Base-by-base conservation (phyloP, 805 yeast species). In the Starmerella sp. region DNA sequence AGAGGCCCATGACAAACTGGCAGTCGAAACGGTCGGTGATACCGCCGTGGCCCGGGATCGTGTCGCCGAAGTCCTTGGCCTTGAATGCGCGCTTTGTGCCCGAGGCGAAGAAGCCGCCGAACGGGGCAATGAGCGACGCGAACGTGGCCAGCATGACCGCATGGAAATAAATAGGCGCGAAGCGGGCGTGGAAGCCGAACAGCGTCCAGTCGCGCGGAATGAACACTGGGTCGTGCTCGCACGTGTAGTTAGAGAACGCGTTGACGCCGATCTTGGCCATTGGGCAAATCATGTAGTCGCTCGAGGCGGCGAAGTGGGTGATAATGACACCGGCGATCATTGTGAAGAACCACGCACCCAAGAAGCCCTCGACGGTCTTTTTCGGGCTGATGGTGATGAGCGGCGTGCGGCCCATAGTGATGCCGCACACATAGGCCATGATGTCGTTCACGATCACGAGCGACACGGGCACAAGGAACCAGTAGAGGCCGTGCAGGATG, bases 31-130 rank as follows among this genome's bases (percentile, higher is more conserved):
- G 80, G 69, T 93, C 98, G 30, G 97, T 90, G 62, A 93, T 83
- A 62, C 98, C 98, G 60, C 98, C 98, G 67, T 93, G 98, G 35
- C 98, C 98, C 14, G 98, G 98, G 62, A 93, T 93, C 9, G 97
- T 91, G 66, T 91, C 95, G 62, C 97, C 98, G 66, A 93, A 93
- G 71, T 93, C 98, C 72, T 93, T 93, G 54, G 90, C 89, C 66
- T 91, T 86, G 73, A 93, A 90, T 13, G 97, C 88, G 71, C 98
- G 82, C 74, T 93, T 93, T 63, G 93, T 76, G n/a, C 97, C 98
- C 53, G 95, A 84, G 6, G 97, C 97, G 65, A 93, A 93, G 69
- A 93, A 93, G 1, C 98, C 98, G 53, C 98, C 98, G 67, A 93
- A 93, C 57, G 98, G 98, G 4, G 98, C 98, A 69, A 93, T 84